Evolutionary conservation across 1,139 yeast species (phyloP), one percentile per base, ranked within the genome.

Genomic region (Blastobotrys illinoisensis): DNA sequence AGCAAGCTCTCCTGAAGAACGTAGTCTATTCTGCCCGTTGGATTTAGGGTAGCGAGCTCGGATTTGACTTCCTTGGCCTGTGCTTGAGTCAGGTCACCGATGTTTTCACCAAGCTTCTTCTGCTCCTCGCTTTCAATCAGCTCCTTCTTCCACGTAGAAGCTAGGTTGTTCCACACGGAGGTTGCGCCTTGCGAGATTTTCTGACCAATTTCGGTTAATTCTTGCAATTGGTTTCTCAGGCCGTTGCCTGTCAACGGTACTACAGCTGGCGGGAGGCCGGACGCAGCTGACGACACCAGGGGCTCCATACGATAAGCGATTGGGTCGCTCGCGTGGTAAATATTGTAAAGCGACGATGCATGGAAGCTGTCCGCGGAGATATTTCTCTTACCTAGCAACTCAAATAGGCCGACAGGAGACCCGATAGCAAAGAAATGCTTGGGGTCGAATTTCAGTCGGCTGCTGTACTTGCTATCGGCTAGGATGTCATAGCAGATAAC

Each of bases 321-420:
- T 0, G 97, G 96, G 66, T 90, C 98, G 63, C 95, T 85, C 0
- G 91, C 88, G 64, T 91, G 96, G 72, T 86, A 88, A 4, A 90
- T 71, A 65, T 90, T 90, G 72, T 86, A 90, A 49, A 86, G 70
- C 58, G 83, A 80, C 9, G 74, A 67, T 60, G 86, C 83, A 49
- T 78, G 48, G 47, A 67, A 28, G 46, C 49, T 65, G 54, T 50
- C 54, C 13, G 54, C 47, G 28, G 44, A 45, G 1, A 54, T 43
- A 3, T 48, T 45, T 1, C 52, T 51, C 40, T 44, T 32, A 13
- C 48, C 53, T n/a, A 54, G 47, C 51, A n/a, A 62, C 65, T 86
- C 85, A 71, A 90, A 86, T 48, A 88, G 82, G 1, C 96, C 97
- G 32, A 86, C 80, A 0, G 97, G 98, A 1, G 96, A 88, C 0